Conservation (phyloP, 352 stramenopile species). For the Blastocystis sp. region DNA sequence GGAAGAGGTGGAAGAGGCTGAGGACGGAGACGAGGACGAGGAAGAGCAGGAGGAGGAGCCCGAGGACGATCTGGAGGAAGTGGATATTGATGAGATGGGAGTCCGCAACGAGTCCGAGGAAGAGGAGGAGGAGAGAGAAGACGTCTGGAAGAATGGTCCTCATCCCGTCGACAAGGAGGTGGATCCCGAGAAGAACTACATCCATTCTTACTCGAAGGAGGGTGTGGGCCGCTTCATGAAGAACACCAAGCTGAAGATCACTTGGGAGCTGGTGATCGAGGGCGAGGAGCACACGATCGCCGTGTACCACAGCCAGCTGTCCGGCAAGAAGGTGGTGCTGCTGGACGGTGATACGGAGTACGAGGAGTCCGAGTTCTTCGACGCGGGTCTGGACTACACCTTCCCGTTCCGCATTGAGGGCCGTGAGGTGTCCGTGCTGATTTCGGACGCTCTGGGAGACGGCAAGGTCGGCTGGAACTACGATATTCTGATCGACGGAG, state of each 20-base stretch:
- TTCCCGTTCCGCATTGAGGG: too few species aligned
- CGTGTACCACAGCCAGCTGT: slow-evolving; percentile 49
- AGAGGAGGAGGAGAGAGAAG: slow-evolving; percentile 68
- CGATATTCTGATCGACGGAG: slow-evolving; percentile 66
- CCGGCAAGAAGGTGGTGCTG: slow-evolving; percentile 70
- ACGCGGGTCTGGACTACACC: too few species aligned
- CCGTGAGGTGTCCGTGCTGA: background rate
- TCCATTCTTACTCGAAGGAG: slow-evolving; percentile 66
- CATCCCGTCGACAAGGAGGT: slow-evolving; percentile 65
- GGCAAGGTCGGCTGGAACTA: slow-evolving; percentile 67
- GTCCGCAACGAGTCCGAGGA: slow-evolving; percentile 64
- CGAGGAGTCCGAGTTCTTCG: too few species aligned
- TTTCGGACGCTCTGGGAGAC: slow-evolving; percentile 58
- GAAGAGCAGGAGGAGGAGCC: slow-evolving; percentile 63
- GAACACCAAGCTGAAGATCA: too few species aligned
- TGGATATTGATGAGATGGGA: slow-evolving; percentile 68
- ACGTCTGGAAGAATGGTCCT: slow-evolving; percentile 70
- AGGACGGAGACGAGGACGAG: slow-evolving; percentile 65
- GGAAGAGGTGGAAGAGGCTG: slow-evolving; percentile 56
- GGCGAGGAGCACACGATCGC: too few species aligned
- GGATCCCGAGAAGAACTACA: slow-evolving; percentile 67
- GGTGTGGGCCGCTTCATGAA: slow-evolving; percentile 18
- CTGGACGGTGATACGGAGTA: background rate
- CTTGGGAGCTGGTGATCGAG: too few species aligned
- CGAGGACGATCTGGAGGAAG: slow-evolving; percentile 65